Base-by-base conservation (phyloP, 1,284 basidiomycete genomes). In the Athelia sp. region DNA sequence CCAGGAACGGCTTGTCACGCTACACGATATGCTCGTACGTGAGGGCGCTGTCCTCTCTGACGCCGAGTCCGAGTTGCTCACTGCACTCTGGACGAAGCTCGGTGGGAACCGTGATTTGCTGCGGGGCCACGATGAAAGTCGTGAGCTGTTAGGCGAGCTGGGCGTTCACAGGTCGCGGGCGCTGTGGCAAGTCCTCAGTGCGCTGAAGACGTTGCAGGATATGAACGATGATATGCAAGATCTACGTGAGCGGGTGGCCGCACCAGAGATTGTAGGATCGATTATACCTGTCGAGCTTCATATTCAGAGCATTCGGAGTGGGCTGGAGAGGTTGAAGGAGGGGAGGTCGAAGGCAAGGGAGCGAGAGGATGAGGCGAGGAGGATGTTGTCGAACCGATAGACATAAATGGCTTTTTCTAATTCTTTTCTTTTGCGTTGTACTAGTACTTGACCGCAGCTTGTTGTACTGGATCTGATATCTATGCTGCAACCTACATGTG, bases 211-310 rank as follows among this genome's bases (percentile, higher is more conserved):
- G 18, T 64, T 90, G 54, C 67, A 77, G 42, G 67, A 68, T 19
- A 76, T 89, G 76, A 77, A 76, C 53, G 80, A 79, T 35, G 85
- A 87, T 53, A 80, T 90, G 73, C 84, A 86, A 59, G 84, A 85
- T 43, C 62, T 90, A 53, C 69, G 87, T 51, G 82, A 85, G 57
- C 70, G 82, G 11, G 82, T 85, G 1, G 74, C 82, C 2, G 76
- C 79, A 22, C 84, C 86, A 3, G 79, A 81, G 47, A 62, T 89
- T 2, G 61, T 77, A 13, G 80, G 76, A 3, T 66, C 75, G 17
- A 68, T 66, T 32, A 70, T 87, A n/a, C 83, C 85, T 2, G 65
- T 83, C 2, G 78, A 83, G 50, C 84, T 88, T 21, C 84, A 89
- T 57, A 79, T 88, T 63, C 76, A 76, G 64, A 85, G 81, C 53